Percentiles rank a stretch among this genome's conserved stretches.
phyloP scores from a whole-genome alignment of 495 filamentous ascomycete species.

The Talaromyces stipitatus region DNA sequence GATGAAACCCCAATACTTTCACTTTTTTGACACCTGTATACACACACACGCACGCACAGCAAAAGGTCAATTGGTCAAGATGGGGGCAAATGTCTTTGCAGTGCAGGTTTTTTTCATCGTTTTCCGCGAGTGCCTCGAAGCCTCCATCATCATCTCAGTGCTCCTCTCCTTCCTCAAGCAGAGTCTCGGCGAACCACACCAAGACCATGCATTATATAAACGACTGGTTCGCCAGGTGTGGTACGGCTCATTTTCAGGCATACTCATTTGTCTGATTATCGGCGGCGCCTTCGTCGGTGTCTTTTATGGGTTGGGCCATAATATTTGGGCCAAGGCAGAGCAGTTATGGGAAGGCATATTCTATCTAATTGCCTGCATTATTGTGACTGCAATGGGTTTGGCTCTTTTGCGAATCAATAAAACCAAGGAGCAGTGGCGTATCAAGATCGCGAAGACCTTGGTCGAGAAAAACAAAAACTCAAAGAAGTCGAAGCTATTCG shows the following conservation, averaged over 20 bases:
- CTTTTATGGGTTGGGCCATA: conserved; percentile 64
- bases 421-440: conserved; percentile 77
- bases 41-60: too few species aligned
- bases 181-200: conserved; percentile 50
- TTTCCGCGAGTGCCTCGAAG: conserved; percentile 79
- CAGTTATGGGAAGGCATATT: conserved; percentile 76
- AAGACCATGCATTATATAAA: conserved; percentile 52
- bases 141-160: conserved; percentile 73
- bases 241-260: conserved; percentile 55
- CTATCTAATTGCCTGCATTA: conserved; percentile 58
- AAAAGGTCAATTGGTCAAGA: conserved; percentile 11
- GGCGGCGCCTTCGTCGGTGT: conserved; percentile 69
- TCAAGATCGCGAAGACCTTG: conserved; percentile 64
- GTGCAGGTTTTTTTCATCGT: conserved; percentile 79
- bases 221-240: conserved; percentile 69
- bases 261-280: conserved; percentile 59
- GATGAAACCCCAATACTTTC: not conserved
- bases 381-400: conserved; percentile 73
- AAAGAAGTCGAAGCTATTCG: conserved; percentile 9
- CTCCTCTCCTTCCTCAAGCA: conserved; percentile 77
- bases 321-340: conserved; percentile 59
- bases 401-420: conserved; percentile 76
- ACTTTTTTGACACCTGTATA: not conserved
- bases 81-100: conserved; percentile 53
- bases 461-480: conserved; percentile 39